These are phyloP conservation scores for Dactylellina drechsleri DNA, from an alignment of 2,329 filamentous ascomycete species.

Conservation along the genomic window DNA sequence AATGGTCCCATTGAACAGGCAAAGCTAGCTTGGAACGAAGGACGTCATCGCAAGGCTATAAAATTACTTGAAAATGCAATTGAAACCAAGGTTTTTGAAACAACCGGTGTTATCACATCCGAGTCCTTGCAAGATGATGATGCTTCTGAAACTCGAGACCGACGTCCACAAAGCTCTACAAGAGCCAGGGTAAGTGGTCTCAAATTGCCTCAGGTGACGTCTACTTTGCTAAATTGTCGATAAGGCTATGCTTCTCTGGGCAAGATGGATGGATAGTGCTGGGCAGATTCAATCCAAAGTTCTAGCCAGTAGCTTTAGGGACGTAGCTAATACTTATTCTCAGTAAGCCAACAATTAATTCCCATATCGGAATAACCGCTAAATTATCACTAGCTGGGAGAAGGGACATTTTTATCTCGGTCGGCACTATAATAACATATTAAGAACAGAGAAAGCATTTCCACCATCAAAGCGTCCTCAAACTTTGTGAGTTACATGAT, in stretches of 20 bases:
- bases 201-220: background rate
- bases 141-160: constrained; percentile 32
- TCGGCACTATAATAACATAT: constrained; percentile 94
- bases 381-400: constrained; percentile 73
- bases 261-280: constrained; percentile 96
- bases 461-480: constrained; percentile 80
- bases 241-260: constrained; percentile 85
- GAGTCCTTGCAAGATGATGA: constrained; percentile 45
- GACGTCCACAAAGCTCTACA: constrained; percentile 48
- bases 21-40: constrained; percentile 89
- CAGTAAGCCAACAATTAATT: constrained; percentile 61
- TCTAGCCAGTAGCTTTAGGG: constrained; percentile 82
- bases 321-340: constrained; percentile 73
- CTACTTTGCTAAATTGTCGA: constrained; percentile 69
- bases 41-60: constrained; percentile 93
- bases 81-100: constrained; percentile 77
- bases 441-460: constrained; percentile 86
- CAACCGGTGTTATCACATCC: constrained; percentile 60
- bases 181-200: constrained; percentile 42
- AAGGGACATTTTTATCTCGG: constrained; percentile 98
- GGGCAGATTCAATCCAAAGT: constrained; percentile 88
- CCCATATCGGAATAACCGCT: constrained; percentile 59
- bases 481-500: constrained; percentile 66
- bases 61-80: constrained; percentile 89
- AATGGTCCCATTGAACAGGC: constrained; percentile 95